Percentiles rank a stretch among this genome's conserved stretches.
These are phyloP conservation scores for Pneumocystis canis DNA, from an alignment of 1,139 yeast genomes.

Conservation along the genomic window DNA sequence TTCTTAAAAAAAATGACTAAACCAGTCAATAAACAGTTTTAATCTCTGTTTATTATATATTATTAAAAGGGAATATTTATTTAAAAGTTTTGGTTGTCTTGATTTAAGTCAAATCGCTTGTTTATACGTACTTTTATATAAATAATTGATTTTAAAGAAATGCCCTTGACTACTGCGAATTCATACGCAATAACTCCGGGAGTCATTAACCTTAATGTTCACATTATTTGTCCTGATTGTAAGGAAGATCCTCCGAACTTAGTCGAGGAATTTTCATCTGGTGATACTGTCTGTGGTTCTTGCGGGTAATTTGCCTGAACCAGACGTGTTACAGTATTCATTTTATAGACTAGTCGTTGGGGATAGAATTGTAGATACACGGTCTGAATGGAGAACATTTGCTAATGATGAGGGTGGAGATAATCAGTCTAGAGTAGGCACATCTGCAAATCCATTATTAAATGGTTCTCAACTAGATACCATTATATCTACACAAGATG, in stretches of 20 bases:
- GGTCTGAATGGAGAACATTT: conserved; percentile 98
- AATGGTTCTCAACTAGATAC: conserved; percentile 90
- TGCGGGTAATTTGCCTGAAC: conserved; percentile 43
- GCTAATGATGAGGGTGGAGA: conserved; percentile 90
- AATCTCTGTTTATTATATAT: background rate
- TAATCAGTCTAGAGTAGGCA: conserved; percentile 99
- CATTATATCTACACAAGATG: conserved; percentile 73
- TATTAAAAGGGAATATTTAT: background rate
- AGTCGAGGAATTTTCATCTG: conserved; percentile 89
- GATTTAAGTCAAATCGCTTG: background rate
- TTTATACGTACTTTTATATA: background rate
- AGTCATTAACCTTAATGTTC: conserved; percentile 51
- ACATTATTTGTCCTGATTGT: conserved; percentile 90
- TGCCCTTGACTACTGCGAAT: background rate
- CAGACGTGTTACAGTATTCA: background rate
- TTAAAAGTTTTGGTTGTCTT: background rate
- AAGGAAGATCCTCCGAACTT: conserved; percentile 89
- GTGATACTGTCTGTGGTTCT: conserved; percentile 92
- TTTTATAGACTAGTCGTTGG: conserved; percentile 48
- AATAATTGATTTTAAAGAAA: background rate
- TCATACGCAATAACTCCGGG: background rate
- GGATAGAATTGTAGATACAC: conserved; percentile 81
- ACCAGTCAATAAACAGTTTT: background rate
- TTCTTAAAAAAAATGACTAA: background rate
- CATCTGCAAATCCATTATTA: conserved; percentile 86